phyloP scores from a whole-genome alignment of 2,329 filamentous ascomycete genomes.

The Bisporella sp. region DNA sequence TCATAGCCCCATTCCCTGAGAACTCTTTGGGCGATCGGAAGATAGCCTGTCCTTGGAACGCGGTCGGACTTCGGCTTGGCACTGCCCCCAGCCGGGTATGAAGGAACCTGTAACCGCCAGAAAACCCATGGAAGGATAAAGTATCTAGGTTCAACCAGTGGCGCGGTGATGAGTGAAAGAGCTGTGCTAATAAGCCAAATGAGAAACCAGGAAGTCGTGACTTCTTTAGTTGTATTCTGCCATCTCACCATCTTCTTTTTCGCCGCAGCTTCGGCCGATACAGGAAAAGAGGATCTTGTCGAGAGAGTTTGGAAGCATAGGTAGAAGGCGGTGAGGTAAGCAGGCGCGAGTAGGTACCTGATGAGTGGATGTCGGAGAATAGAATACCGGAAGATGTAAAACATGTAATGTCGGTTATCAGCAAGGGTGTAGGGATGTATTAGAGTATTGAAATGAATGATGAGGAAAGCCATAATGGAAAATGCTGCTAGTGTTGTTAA shows the following conservation, averaged over 20 bases:
- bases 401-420: constrained; percentile 95
- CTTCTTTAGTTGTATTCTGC: constrained; percentile 15
- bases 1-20: constrained; percentile 7
- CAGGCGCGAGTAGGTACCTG: constrained; percentile 59
- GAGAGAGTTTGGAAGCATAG: constrained; percentile 58
- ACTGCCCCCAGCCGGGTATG: constrained; percentile 46
- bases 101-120: constrained; percentile 75
- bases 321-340: constrained; percentile 68
- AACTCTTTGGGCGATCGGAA: background rate
- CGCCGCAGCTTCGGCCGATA: background rate
- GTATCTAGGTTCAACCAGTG: constrained; percentile 90
- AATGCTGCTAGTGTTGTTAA: background rate
- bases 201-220: constrained; percentile 44
- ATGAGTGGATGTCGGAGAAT: constrained; percentile 58
- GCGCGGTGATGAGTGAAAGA: constrained; percentile 77
- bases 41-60: background rate
- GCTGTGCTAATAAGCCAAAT: constrained; percentile 61
- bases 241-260: background rate
- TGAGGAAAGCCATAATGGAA: constrained; percentile 1
- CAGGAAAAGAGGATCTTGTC: background rate
- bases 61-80: background rate
- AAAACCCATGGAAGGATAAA: constrained; percentile 94
- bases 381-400: constrained; percentile 86
- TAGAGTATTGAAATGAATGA: constrained; percentile 80
- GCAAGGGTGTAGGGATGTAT: constrained; percentile 93